A percentile compares a stretch with the other conserved stretches of the same genome.
These are phyloP conservation scores for Podaxis pistillaris DNA, from an alignment of 768 basidiomycete genomes.

Conservation along the genomic window DNA sequence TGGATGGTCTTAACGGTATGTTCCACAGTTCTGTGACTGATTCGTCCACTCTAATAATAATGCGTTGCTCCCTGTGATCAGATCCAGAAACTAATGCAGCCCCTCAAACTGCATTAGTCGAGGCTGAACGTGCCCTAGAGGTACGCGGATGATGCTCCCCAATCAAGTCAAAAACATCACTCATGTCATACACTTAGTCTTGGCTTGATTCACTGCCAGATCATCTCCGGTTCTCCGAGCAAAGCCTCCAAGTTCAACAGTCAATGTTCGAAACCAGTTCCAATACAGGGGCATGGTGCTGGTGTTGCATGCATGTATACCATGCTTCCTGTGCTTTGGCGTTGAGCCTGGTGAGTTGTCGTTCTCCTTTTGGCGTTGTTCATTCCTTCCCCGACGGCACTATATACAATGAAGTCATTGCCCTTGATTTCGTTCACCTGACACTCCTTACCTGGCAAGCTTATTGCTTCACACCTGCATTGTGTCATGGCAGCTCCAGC, in stretches of 20 bases:
- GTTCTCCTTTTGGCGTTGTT: background rate
- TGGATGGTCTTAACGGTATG: conserved; percentile 53
- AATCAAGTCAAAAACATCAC: conserved; percentile 17
- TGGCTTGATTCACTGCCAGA: conserved; percentile 72
- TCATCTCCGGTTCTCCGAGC: conserved; percentile 67
- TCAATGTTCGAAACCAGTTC: conserved; percentile 80
- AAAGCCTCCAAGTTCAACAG: conserved; percentile 65
- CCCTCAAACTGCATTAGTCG: conserved; percentile 33
- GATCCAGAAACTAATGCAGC: conserved; percentile 34
- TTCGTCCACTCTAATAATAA: conserved; percentile 7
- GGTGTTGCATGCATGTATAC: conserved; percentile 69
- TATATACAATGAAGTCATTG: conserved; percentile 7
- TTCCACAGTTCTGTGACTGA: conserved; percentile 17
- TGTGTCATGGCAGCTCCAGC: conserved; percentile 16
- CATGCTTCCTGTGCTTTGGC: conserved; percentile 69
- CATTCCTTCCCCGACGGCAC: conserved; percentile 11
- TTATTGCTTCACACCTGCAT: conserved; percentile 9
- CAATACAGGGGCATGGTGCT: conserved; percentile 81
- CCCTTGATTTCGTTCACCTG: conserved; percentile 10
- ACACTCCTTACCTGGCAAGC: conserved; percentile 15
- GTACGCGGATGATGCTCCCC: conserved; percentile 27
- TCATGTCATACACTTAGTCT: conserved; percentile 34
- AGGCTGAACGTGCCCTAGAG: conserved; percentile 45
- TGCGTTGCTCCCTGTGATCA: conserved; percentile 17
- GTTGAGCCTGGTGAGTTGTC: conserved; percentile 54